Base-by-base conservation (phyloP, 352 stramenopile species). In the Globisporangium lucens region DNA sequence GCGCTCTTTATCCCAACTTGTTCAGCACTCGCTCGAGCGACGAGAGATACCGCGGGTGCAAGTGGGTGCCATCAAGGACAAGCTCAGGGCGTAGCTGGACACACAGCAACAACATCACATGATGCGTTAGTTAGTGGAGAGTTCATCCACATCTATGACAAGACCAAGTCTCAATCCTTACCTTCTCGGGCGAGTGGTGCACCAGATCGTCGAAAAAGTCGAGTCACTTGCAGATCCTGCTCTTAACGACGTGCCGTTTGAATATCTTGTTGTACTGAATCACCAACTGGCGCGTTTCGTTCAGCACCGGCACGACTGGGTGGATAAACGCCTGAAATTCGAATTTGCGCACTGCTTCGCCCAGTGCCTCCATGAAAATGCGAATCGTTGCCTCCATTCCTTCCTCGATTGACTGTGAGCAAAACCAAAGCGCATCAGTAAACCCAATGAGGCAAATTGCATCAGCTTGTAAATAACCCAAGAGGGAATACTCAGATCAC, bases 161-260 rank as follows among this genome's bases (percentile, higher is more conserved):
- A 17, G 15, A 56, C 27, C n/a, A 30, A 30, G 10, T 56, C 22
- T 49, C 41, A 49, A 9, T 30, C 10, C 33, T 17, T 66, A 91
- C 83, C 75, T 91, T 82, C 27, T 70, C 67, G 10, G 75, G 80
- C 2, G 57, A 72, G 36, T 65, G 67, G 46, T 78, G 72, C 3
- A 97, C 51, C 6, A 98, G 71, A 12, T 86, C 74, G 57, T 96
- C 87, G 62, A 97, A 96, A 66, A 96, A 94, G 65, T 98, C 87
- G 29, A 98, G 75, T 91, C 93, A 98, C 70, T 65, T 76, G 77
- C 83, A 90, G 15, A 80, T 69, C 55, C 68, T 61, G 61, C 77
- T 90, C 1, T 73, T 74, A 5, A 52, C 17, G 9, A 89, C 87
- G 13, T 35, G 58, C 15, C 69, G 53, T 17, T 81, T 66, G 47